Percentiles rank a stretch among this genome's conserved stretches.
These are phyloP conservation scores for Ottelia alismoides DNA, from an alignment of 106 monocot species.

Conservation along the genomic window DNA sequence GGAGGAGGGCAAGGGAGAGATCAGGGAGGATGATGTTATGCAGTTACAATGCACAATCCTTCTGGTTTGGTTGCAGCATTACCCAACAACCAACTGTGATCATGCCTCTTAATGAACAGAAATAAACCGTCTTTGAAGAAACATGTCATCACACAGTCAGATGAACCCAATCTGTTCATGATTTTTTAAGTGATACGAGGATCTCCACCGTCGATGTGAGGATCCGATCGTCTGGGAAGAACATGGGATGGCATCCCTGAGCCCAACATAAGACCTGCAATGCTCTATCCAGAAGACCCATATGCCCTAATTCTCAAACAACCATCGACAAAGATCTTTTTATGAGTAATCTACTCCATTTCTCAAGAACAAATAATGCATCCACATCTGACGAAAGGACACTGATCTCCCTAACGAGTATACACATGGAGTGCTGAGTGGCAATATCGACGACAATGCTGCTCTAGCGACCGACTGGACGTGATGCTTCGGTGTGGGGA, in stretches of 20 bases:
- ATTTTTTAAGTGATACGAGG: too few relatives aligned
- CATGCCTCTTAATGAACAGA: too few relatives aligned
- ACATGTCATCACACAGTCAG: too few relatives aligned
- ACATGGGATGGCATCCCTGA: conserved; percentile 31
- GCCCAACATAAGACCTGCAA: conserved; percentile 77
- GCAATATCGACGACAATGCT: conserved; percentile 9
- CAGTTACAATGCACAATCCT: too few relatives aligned
- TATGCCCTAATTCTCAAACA: conserved; percentile 73
- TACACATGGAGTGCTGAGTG: conserved; percentile 29
- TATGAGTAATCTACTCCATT: conserved; percentile 41
- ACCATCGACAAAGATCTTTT: conserved; percentile 84
- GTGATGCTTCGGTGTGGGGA: conserved; percentile 67
- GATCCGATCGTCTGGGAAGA: conserved; percentile 77
- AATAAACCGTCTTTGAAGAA: too few relatives aligned
- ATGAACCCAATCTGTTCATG: too few relatives aligned
- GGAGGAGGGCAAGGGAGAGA: too few relatives aligned
- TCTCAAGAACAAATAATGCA: conserved; percentile 51
- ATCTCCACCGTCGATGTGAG: conserved; percentile 76
- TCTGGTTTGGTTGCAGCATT: too few relatives aligned
- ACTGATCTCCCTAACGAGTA: conserved; percentile 53
- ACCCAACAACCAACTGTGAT: too few relatives aligned
- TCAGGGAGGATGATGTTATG: too few relatives aligned
- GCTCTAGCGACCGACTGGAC: conserved; percentile 27
- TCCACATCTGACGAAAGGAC: conserved; percentile 31
- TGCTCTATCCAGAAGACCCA: conserved; percentile 65